Base-by-base conservation (phyloP, 305 asterid species). In the Galium porrigens region DNA sequence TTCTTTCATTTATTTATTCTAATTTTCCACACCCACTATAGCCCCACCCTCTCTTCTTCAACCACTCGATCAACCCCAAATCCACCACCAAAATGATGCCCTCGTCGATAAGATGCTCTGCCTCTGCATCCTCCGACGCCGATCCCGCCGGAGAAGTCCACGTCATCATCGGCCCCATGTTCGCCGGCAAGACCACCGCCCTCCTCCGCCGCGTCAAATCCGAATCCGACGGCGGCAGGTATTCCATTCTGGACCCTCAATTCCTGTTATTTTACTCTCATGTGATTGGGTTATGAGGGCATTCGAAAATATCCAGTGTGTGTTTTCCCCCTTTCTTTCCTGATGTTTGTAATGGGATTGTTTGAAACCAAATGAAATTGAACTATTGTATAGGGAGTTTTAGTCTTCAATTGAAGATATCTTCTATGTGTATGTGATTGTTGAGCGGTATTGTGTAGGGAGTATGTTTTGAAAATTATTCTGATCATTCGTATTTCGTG, bases 161-260 rank as follows among this genome's bases (percentile, higher is more conserved):
- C 49, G 89, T 90, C 69, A 90, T 90, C 61, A 51, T 85, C 4
- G 97, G 97, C 20, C 95, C 97, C 27, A 90, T 90, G 95, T 90
- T 90, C 58, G 92, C 97, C 46, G 94, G 97, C 29, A 90, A 90
- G 68, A 77, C 95, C 39, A 90, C 97, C 18, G 87, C 95, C 25
- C 89, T 90, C 60, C 95, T 90, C 74, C 94, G 89, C 74, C 89
- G 95, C 9, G 83, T 87, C 39, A 82, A 72, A 54, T 73, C 87
- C 22, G 95, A 82, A 70, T 73, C 87, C 18, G 79, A 74, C 56
- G 4, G 63, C 32, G 94, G 95, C 77, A 85, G 95, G 95, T 87
- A 30, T 1, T 0, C 2, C 53, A n/a, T 14, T 46, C 52, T 6
- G 20, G 52, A 41, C 15, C 5, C 48, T 41, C 48, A 2, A 11